A percentile compares a stretch with the other conserved stretches of the same genome.
Conservation (phyloP, 2,329 filamentous ascomycete genomes). For the Penicillium oxalicum region DNA sequence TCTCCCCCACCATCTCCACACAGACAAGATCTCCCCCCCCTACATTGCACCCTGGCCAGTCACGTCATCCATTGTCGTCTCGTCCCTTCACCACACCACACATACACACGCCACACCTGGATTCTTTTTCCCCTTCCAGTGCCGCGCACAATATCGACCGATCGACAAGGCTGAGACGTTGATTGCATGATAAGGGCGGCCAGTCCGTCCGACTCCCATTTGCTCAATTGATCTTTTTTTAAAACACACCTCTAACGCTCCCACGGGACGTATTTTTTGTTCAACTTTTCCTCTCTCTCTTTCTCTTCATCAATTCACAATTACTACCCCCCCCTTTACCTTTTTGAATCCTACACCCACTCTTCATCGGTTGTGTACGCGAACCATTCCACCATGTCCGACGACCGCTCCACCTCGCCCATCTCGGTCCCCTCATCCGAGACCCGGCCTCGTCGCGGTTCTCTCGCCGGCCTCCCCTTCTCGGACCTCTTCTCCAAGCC, state of each 20-base stretch:
- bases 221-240: not conserved
- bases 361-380: not conserved
- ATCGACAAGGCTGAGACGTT: not conserved
- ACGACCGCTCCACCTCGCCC: constrained; percentile 35
- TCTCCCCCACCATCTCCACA: not conserved
- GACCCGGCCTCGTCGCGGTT: constrained; percentile 41
- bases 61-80: constrained; percentile 1
- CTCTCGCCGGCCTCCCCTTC: constrained; percentile 39
- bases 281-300: not conserved
- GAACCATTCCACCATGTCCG: constrained; percentile 35
- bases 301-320: not conserved
- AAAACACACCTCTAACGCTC: too few species aligned
- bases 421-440: constrained; percentile 34
- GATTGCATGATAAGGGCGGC: constrained; percentile 20
- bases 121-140: constrained; percentile 3
- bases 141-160: constrained; percentile 1
- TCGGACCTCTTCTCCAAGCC: constrained; percentile 37
- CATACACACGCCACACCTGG: not conserved
- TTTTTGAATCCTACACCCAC: not conserved
- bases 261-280: not conserved
- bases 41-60: not conserved
- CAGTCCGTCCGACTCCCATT: constrained; percentile 17
- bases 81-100: not conserved
- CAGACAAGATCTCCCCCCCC: too few species aligned
- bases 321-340: not conserved